These are phyloP conservation scores for Lanmaoa pseudosensibilis DNA, from an alignment of 768 basidiomycete genomes.

Conservation along the genomic window DNA sequence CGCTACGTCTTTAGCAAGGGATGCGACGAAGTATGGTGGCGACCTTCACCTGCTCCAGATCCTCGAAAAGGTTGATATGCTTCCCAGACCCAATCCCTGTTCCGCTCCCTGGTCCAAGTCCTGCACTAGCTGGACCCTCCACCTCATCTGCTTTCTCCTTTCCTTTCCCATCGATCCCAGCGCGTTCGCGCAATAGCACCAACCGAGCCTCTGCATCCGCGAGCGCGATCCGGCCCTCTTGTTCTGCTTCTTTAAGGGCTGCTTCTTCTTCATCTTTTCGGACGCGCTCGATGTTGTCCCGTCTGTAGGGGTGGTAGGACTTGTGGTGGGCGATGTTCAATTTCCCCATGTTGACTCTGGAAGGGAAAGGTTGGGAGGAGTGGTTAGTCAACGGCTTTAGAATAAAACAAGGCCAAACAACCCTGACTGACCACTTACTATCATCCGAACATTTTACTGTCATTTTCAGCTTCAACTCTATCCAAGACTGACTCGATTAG, in stretches of 20 bases:
- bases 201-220: constrained; percentile 84
- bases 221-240: constrained; percentile 70
- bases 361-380: not conserved
- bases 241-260: constrained; percentile 57
- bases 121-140: constrained; percentile 3
- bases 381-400: constrained; percentile 17
- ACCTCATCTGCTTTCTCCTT: constrained; percentile 37
- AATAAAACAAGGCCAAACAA: constrained; percentile 20
- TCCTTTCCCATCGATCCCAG: constrained; percentile 44
- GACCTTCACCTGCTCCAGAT: constrained; percentile 64
- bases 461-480: not conserved
- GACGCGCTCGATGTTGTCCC: constrained; percentile 83
- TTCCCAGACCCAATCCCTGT: constrained; percentile 40
- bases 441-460: not conserved
- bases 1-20: not conserved
- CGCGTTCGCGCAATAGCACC: constrained; percentile 59
- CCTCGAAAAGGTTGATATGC: constrained; percentile 84
- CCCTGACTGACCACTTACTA: too few relatives aligned
- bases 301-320: constrained; percentile 82
- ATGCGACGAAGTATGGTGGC: not conserved
- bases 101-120: not conserved
- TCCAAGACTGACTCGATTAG: not conserved
- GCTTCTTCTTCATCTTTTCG: constrained; percentile 83
- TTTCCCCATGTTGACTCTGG: constrained; percentile 9
- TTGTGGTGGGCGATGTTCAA: constrained; percentile 91